Conservation (phyloP, 1,284 basidiomycete species). For the Ganoderma lucidum region DNA sequence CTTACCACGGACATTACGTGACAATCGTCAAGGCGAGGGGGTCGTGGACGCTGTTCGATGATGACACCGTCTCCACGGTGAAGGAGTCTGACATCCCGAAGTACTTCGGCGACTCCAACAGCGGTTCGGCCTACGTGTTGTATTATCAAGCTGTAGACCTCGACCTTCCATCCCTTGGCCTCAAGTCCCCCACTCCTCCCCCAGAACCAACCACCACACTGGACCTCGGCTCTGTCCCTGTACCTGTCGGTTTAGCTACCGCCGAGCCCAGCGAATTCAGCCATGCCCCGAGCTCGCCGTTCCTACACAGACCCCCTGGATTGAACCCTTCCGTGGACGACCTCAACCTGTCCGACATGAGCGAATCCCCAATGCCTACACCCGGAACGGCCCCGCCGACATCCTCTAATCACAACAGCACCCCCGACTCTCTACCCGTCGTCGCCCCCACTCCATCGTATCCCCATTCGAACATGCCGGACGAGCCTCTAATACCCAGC, state of each 20-base stretch:
- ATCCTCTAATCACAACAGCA: conserved; percentile 17
- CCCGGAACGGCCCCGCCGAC: conserved; percentile 9
- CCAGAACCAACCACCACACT: conserved; percentile 23
- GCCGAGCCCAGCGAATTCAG: conserved; percentile 25
- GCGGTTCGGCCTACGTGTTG: conserved; percentile 94
- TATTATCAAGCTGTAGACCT: conserved; percentile 97
- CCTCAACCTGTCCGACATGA: conserved; percentile 44
- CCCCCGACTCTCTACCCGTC: conserved; percentile 16
- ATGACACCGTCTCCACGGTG: conserved; percentile 90
- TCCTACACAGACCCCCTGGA: conserved; percentile 58
- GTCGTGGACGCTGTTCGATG: conserved; percentile 94
- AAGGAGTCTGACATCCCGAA: conserved; percentile 90
- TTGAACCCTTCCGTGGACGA: conserved; percentile 46
- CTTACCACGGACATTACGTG: conserved; percentile 97
- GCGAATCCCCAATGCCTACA: conserved; percentile 40
- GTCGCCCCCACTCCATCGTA: conserved; percentile 24
- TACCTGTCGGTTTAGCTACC: conserved; percentile 29
- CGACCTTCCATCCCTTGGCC: conserved; percentile 73
- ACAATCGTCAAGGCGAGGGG: conserved; percentile 90
- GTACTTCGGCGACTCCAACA: conserved; percentile 93
- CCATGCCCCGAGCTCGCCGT: conserved; percentile 35
- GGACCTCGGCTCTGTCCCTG: conserved; percentile 37
- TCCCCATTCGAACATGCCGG: conserved; percentile 14
- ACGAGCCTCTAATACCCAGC: conserved; percentile 7
- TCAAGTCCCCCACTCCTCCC: conserved; percentile 48